These are phyloP conservation scores for Flaveria ramosissima DNA, from an alignment of 129 eudicot genomes.

Conservation along the genomic window DNA sequence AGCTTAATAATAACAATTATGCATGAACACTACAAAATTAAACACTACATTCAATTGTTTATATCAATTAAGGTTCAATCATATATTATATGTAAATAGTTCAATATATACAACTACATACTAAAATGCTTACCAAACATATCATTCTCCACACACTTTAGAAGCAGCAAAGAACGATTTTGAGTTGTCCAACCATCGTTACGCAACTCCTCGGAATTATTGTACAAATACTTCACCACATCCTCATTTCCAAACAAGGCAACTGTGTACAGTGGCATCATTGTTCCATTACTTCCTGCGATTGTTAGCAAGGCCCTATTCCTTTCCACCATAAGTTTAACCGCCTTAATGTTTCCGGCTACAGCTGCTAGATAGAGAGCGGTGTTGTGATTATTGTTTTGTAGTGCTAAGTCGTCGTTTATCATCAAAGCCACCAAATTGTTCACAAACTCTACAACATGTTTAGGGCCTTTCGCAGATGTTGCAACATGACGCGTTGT, in stretches of 20 bases:
- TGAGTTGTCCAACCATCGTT: slow-evolving; percentile 21
- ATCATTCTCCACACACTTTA: slow-evolving; percentile 19
- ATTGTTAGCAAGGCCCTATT: slow-evolving; percentile 29
- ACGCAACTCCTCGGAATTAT: slow-evolving; percentile 2
- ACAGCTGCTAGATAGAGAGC: slow-evolving; percentile 44
- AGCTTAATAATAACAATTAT: too few species aligned
- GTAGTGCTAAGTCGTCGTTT: slow-evolving; percentile 19
- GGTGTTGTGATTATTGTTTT: slow-evolving; percentile 34
- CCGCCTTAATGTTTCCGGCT: slow-evolving; percentile 31
- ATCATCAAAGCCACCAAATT: slow-evolving; percentile 36
- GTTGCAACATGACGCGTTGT: slow-evolving; percentile 55
- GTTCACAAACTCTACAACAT: slow-evolving; percentile 28
- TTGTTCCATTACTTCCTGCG: slow-evolving; percentile 2
- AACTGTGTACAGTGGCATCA: slow-evolving; percentile 36
- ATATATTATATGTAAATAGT: too few species aligned
- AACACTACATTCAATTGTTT: too few species aligned
- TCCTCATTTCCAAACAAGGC: slow-evolving; percentile 37
- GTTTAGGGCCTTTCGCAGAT: slow-evolving; percentile 14
- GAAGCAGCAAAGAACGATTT: slow-evolving; percentile 34
- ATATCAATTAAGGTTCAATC: too few species aligned
- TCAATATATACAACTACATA: background rate
- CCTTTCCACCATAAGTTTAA: slow-evolving; percentile 21
- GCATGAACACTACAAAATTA: too few species aligned
- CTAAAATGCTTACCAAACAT: slow-evolving; percentile 37
- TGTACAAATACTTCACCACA: slow-evolving; percentile 30